Evolutionary conservation across 768 basidiomycete genomes (phyloP).

Genomic region (Suillus weaverae): DNA sequence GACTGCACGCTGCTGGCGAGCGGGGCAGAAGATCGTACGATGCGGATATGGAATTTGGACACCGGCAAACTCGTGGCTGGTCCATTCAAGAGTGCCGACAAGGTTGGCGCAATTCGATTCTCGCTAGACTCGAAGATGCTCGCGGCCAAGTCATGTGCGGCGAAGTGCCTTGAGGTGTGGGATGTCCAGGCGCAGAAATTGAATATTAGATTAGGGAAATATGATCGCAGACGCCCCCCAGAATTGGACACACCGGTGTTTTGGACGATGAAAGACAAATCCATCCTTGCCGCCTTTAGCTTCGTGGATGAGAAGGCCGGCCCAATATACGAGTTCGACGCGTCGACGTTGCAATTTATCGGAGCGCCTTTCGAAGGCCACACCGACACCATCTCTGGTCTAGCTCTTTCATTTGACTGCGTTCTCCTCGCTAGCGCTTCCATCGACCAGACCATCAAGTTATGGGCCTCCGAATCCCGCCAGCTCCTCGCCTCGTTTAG

Average conservation of each 20-base stretch:
- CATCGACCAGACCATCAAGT: neutral
- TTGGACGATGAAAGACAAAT: neutral
- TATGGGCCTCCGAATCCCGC: neutral
- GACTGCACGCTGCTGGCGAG: neutral
- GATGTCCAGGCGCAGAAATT: neutral
- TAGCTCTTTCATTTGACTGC: neutral
- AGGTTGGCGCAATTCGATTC: neutral
- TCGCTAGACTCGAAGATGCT: neutral
- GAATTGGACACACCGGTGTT: neutral
- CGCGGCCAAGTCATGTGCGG: neutral
- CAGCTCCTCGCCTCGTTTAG: neutral
- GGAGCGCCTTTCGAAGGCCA: neutral
- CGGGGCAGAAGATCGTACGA: neutral
- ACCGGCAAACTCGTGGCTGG: neutral
- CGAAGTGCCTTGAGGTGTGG: neutral
- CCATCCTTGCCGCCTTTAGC: neutral
- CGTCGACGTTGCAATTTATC: neutral
- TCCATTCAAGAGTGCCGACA: neutral
- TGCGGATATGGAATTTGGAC: neutral
- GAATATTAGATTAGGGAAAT: neutral
- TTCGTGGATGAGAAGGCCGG: neutral
- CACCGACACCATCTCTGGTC: neutral
- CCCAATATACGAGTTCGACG: neutral
- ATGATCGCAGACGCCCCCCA: neutral
- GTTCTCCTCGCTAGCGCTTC: neutral